Evolutionary conservation across 805 yeast species (phyloP).

Genomic region (Cyberlindnera nakhonratchasimensis): DNA sequence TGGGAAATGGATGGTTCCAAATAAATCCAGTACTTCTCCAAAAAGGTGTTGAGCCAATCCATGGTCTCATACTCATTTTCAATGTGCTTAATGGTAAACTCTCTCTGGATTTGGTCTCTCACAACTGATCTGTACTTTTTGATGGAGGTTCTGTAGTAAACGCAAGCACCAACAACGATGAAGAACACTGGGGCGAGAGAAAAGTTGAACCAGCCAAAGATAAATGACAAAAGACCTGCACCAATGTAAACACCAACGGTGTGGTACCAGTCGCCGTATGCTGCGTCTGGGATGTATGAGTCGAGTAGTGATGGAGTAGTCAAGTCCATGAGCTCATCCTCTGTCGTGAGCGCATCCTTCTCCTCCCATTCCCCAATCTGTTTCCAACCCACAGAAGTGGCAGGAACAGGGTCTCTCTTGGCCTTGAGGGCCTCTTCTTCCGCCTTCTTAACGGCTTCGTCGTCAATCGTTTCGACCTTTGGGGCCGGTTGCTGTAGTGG

Average conservation of each 20-base stretch:
- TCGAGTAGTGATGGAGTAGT: constrained; percentile 73
- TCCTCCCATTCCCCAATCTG: constrained; percentile 88
- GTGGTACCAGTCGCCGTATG: constrained; percentile 97
- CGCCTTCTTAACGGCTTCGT: constrained; percentile 22
- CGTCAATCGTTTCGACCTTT: constrained; percentile 16
- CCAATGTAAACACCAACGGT: constrained; percentile 66
- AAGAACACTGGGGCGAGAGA: constrained; percentile 80
- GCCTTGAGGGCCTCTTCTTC: constrained; percentile 26
- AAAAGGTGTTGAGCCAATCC: constrained; percentile 91
- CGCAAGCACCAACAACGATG: constrained; percentile 54
- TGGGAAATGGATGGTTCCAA: constrained; percentile 88
- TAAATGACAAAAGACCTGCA: constrained; percentile 72
- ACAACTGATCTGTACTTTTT: constrained; percentile 71
- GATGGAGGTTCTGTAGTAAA: constrained; percentile 79
- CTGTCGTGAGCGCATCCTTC: constrained; percentile 55
- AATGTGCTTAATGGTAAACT: constrained; percentile 71
- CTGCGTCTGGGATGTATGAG: constrained; percentile 64
- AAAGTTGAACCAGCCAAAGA: constrained; percentile 72
- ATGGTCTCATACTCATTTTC: constrained; percentile 89
- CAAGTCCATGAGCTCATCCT: constrained; percentile 72
- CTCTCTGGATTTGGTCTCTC: constrained; percentile 82
- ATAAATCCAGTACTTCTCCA: constrained; percentile 89
- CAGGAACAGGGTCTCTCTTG: constrained; percentile 50
- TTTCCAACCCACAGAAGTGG: constrained; percentile 88
- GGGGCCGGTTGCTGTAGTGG: constrained; percentile 1